phyloP scores from a whole-genome alignment of 257 asterid genomes.

The Craterostigma plantagineum region DNA sequence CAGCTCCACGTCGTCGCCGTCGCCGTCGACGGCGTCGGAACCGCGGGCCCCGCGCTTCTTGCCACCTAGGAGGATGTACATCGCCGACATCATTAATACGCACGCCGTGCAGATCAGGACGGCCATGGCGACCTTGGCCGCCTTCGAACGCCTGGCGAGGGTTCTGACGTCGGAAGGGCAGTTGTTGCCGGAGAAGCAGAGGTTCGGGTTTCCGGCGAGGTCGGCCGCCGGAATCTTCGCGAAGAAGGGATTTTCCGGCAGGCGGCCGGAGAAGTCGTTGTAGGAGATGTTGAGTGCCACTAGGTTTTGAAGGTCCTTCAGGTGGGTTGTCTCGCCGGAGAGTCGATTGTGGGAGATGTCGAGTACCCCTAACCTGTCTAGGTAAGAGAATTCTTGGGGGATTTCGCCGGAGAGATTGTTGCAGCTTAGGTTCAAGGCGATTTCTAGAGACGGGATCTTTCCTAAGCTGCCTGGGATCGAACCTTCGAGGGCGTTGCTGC shows the following conservation, averaged over 20 bases:
- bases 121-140: slow-evolving; percentile 58
- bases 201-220: slow-evolving; percentile 33
- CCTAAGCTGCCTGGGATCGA: slow-evolving; percentile 45
- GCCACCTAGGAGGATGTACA: slow-evolving; percentile 43
- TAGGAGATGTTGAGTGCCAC: slow-evolving; percentile 57
- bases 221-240: slow-evolving; percentile 47
- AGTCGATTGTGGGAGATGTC: slow-evolving; percentile 68
- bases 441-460: slow-evolving; percentile 52
- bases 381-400: slow-evolving; percentile 38
- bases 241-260: slow-evolving; percentile 58
- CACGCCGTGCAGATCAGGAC: slow-evolving; percentile 48
- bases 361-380: slow-evolving; percentile 51
- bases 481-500: slow-evolving; percentile 43
- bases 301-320: slow-evolving; percentile 43
- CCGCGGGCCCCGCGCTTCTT: slow-evolving; percentile 24
- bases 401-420: slow-evolving; percentile 44
- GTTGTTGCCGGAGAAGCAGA: slow-evolving; percentile 37
- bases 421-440: slow-evolving; percentile 62
- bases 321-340: slow-evolving; percentile 49
- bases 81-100: slow-evolving; percentile 27
- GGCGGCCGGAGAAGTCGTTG: slow-evolving; percentile 56
- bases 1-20: slow-evolving; percentile 37
- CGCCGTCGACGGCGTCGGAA: slow-evolving; percentile 12
- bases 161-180: slow-evolving; percentile 17
- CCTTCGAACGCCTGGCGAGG: slow-evolving; percentile 24